Base-by-base conservation (phyloP, 2,329 filamentous ascomycete species). In the Colletotrichum sp. region DNA sequence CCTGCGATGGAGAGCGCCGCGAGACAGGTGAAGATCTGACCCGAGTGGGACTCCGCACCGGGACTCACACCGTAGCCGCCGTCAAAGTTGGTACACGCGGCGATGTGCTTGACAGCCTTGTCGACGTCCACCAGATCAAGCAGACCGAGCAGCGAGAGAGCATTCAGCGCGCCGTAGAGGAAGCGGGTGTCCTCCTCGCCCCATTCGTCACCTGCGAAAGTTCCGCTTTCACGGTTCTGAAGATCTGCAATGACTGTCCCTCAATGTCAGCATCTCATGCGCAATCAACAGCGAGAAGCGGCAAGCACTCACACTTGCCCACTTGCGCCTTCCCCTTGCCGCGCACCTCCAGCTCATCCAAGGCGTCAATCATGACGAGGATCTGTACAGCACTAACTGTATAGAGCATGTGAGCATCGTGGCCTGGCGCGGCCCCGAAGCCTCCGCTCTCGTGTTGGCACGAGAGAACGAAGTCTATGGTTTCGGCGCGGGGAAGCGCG, bases 311-410 rank as follows among this genome's bases (percentile, higher is more conserved):
- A 97, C 95, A 98, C 82, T 93, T 90, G 74, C 91, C 96, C 78
- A 98, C 93, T 81, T 92, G 92, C 77, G 89, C 88, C 83, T 92
- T 95, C 76, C 94, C 94, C 78, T 90, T 89, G 69, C 94, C 90
- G 75, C 90, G 90, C 73, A 87, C 86, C 78, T 98, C 96, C 34
- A 99, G 90, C 79, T 96, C 94, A 76, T 94, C 93, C 79, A 98
- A 89, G 32, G 94, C 97, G 85, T 98, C 94, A 32, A 98, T 87
- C 82, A 94, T 95, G 78, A 94, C 95, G 67, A 99, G 90, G 79
- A 98, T 96, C 87, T 99, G 97, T 79, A 99, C 93, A 69, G 95
- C 96, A 86, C 96, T 98, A 82, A 97, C 94, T 70, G 97, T 99
- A 83, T 96, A 98, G 68, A 98, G 91, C 92, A 99, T 95, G 84